Evolutionary conservation across 1,284 basidiomycete species (phyloP).

Genomic region (Schizophyllum amplum): DNA sequence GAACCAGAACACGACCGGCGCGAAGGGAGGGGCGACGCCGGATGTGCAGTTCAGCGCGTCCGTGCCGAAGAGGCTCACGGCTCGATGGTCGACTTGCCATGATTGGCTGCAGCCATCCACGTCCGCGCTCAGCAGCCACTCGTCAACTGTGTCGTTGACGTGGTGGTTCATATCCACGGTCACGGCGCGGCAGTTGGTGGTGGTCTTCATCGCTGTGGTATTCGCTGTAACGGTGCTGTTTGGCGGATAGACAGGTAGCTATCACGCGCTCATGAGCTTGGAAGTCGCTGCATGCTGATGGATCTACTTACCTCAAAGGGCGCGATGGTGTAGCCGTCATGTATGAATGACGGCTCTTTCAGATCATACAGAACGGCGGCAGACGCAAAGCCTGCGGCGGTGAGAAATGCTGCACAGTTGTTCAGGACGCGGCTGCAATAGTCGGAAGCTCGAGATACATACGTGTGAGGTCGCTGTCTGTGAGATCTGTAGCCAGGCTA

Average conservation of each 20-base stretch:
- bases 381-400: conserved; percentile 44
- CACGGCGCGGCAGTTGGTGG: conserved; percentile 34
- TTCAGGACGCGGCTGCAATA: background rate
- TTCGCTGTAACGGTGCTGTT: conserved; percentile 31
- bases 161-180: conserved; percentile 22
- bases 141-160: conserved; percentile 16
- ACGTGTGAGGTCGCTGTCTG: conserved; percentile 41
- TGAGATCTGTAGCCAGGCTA: conserved; percentile 33
- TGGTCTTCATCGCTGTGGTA: conserved; percentile 36
- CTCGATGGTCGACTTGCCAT: conserved; percentile 31
- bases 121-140: conserved; percentile 36
- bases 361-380: conserved; percentile 38
- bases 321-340: conserved; percentile 34
- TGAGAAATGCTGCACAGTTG: conserved; percentile 33
- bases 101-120: conserved; percentile 30
- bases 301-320: conserved; percentile 28
- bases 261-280: conserved; percentile 13
- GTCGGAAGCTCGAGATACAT: conserved; percentile 11
- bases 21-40: conserved; percentile 25
- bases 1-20: conserved; percentile 49
- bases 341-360: conserved; percentile 34
- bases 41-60: conserved; percentile 21
- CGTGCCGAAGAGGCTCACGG: conserved; percentile 33
- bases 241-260: background rate
- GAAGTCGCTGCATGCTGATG: conserved; percentile 14